A percentile compares a stretch with the other conserved stretches of the same genome.
These are phyloP conservation scores for Quambalaria eucalypti DNA, from an alignment of 1,284 basidiomycete species.

Conservation along the genomic window DNA sequence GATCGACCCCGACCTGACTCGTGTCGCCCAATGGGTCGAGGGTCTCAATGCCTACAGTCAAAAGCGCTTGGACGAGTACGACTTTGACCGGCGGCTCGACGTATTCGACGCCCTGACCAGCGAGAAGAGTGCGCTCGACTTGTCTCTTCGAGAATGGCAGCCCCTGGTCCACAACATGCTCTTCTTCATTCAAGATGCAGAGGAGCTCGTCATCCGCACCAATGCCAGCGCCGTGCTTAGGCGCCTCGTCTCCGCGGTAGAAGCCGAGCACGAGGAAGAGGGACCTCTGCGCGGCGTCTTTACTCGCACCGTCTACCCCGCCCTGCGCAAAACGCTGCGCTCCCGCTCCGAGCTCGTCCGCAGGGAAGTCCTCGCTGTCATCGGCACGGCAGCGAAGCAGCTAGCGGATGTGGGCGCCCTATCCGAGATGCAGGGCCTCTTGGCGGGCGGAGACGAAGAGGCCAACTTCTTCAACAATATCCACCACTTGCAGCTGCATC, in stretches of 20 bases:
- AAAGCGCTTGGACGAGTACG: conserved; percentile 77
- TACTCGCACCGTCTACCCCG: conserved; percentile 64
- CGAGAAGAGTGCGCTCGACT: conserved; percentile 51
- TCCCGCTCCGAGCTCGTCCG: conserved; percentile 82
- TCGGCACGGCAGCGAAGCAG: conserved; percentile 63
- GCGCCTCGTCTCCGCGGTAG: conserved; percentile 59
- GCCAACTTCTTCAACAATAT: conserved; percentile 96
- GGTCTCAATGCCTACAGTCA: conserved; percentile 74
- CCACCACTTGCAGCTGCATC: conserved; percentile 85
- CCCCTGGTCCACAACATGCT: conserved; percentile 77
- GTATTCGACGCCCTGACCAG: conserved; percentile 74
- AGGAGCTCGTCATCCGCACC: conserved; percentile 77
- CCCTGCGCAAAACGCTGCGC: conserved; percentile 69
- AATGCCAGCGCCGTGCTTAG: conserved; percentile 70
- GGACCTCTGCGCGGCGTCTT: conserved; percentile 50
- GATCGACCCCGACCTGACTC: conserved; percentile 18
- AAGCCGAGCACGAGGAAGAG: neutral
- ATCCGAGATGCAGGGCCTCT: conserved; percentile 68
- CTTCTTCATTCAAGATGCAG: conserved; percentile 77
- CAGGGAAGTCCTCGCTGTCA: conserved; percentile 69
- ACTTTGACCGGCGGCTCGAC: conserved; percentile 75
- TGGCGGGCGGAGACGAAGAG: conserved; percentile 86
- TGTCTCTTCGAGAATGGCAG: conserved; percentile 61
- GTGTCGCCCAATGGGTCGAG: conserved; percentile 22
- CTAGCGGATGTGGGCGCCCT: conserved; percentile 56